These are phyloP conservation scores for Boletus semigastroideus DNA, from an alignment of 1,284 basidiomycete genomes.

Conservation along the genomic window DNA sequence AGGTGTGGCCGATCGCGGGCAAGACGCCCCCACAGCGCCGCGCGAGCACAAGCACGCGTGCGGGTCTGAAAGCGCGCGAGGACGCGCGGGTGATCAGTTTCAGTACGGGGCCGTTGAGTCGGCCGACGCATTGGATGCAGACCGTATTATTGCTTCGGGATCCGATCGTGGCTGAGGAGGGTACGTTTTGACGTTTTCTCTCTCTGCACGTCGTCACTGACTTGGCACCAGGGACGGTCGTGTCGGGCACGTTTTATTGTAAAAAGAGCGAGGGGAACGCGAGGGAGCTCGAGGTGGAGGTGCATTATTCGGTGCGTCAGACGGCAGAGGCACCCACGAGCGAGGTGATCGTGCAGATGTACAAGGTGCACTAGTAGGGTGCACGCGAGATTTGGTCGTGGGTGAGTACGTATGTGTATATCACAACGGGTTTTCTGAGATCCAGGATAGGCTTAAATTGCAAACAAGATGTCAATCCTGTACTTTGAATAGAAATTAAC, in stretches of 20 bases:
- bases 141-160: constrained; percentile 86
- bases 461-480: too few relatives aligned
- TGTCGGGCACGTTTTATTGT: constrained; percentile 82
- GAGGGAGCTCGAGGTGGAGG: constrained; percentile 89
- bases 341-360: constrained; percentile 69
- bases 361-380: constrained; percentile 65
- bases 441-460: too few relatives aligned
- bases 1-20: constrained; percentile 73
- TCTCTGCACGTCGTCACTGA: too few relatives aligned
- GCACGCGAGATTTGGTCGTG: constrained; percentile 31
- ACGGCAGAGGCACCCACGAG: constrained; percentile 30
- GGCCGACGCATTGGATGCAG: constrained; percentile 98
- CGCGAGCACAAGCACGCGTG: constrained; percentile 40
- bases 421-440: too few relatives aligned
- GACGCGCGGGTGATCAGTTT: constrained; percentile 72
- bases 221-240: constrained; percentile 74
- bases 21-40: constrained; percentile 54
- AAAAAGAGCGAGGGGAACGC: constrained; percentile 81
- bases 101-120: constrained; percentile 86
- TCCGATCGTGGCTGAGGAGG: constrained; percentile 72
- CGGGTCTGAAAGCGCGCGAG: constrained; percentile 36
- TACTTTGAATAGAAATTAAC: too few relatives aligned
- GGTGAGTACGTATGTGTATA: too few relatives aligned
- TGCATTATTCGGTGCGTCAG: constrained; percentile 72
- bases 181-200: constrained; percentile 40